Evolutionary conservation across 208 protist species (phyloP), one percentile per base, ranked within the genome.

Genomic region (Trypanosomatidae sp.): DNA sequence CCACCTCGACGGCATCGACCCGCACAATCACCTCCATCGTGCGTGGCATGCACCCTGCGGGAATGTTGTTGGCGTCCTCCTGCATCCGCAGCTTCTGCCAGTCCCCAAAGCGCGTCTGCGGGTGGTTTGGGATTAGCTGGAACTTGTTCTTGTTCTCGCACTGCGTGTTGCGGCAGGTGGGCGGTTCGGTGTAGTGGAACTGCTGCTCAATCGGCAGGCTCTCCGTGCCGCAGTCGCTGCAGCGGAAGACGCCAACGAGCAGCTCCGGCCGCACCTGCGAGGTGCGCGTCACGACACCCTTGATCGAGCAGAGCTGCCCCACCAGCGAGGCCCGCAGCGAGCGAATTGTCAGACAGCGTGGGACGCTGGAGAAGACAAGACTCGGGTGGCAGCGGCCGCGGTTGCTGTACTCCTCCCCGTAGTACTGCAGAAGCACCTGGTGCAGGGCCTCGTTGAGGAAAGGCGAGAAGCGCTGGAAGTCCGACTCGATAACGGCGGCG

Each of bases 261-360:
- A 99, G 88, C 85, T 99, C 99, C 8, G 99, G 99, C 13, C 99
- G 86, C 17, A 99, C 97, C 81, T 99, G 99, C 22, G 97, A 98
- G 2, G 98, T 99, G 47, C 99, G 93, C 55, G 99, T 99, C 4
- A 99, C 98, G 9, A 99, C 99, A 33, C 99, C 99, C 19, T 81
- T 91, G 30, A 99, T 94, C 15, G 90, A 91, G 67, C 93, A 90
- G 15, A 99, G 91, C 82, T 95, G 83, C 2, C 99, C 99, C 19
- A 99, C 94, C 28, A 95, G 67, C 28, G 89, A 85, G 2, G 97
- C 94, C 33, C 91, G 88, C 50, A 99, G 75, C 22, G 99, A 88
- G 28, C 99, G 95, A 41, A 99, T 93, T 67, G 92, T 98, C 53
- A 87, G 70, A 71, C 83, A 92, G 28, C 87, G 83, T 5, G 92